Conservation (phyloP, 2,329 filamentous ascomycete genomes). For the Metarhizium robertsii region DNA sequence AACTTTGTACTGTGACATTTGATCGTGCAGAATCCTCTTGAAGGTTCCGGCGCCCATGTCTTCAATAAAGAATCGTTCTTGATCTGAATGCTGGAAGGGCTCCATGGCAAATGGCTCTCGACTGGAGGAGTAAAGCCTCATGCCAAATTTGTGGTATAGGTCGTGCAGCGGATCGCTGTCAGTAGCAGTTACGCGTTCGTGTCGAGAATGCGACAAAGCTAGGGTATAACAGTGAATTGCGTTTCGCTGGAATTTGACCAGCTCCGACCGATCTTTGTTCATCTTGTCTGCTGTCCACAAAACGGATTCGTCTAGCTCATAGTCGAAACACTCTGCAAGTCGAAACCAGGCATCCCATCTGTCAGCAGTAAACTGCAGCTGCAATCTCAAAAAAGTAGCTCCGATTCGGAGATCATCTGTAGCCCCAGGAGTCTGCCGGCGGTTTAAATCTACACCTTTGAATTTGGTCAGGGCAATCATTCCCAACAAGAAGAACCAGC, state of each 20-base stretch:
- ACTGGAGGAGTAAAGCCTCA: conserved; percentile 53
- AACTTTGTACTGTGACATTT: conserved; percentile 51
- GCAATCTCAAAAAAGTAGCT: conserved; percentile 68
- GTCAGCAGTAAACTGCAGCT: conserved; percentile 72
- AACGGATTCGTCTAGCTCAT: conserved; percentile 77
- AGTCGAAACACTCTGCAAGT: conserved; percentile 78
- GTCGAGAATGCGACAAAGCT: conserved; percentile 45
- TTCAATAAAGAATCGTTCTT: conserved; percentile 48
- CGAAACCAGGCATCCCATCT: conserved; percentile 90
- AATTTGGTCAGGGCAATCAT: conserved; percentile 86
- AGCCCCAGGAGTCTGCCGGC: conserved; percentile 67
- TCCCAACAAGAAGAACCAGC: conserved; percentile 88
- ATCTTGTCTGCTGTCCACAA: conserved; percentile 87
- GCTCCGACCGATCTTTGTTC: conserved; percentile 68
- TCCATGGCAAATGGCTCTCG: conserved; percentile 56
- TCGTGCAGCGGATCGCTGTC: conserved; percentile 47
- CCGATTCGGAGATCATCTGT: conserved; percentile 80
- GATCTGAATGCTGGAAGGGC: conserved; percentile 46
- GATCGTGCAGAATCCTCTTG: conserved; percentile 40
- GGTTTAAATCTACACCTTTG: conserved; percentile 56
- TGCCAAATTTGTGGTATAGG: conserved; percentile 50
- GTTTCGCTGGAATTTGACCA: conserved; percentile 66
- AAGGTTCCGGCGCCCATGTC: conserved; percentile 39
- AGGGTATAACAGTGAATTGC: conserved; percentile 73
- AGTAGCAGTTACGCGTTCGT: conserved; percentile 31